Evolutionary conservation across 2,329 filamentous ascomycete genomes (phyloP).

Genomic region (Stagonosporopsis chrysanthemi): DNA sequence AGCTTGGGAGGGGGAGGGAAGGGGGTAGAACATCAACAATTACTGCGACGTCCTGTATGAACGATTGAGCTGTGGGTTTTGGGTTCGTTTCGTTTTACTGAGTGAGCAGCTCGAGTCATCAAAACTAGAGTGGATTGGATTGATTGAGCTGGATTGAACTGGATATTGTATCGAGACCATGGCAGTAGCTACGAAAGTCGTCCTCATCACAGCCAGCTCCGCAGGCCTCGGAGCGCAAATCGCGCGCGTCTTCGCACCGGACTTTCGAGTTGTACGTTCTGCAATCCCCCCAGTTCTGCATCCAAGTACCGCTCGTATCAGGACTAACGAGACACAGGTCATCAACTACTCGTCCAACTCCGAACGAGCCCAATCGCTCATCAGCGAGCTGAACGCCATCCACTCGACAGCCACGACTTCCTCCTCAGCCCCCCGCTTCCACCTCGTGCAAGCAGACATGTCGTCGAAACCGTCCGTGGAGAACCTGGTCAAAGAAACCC

Average conservation of each 20-base stretch:
- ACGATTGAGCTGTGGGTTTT: too few relatives aligned
- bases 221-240: conserved; percentile 59
- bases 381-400: conserved; percentile 53
- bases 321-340: conserved; percentile 39
- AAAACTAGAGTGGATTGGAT: too few relatives aligned
- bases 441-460: conserved; percentile 57
- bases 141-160: too few relatives aligned
- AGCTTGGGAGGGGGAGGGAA: too few relatives aligned
- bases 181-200: conserved; percentile 51
- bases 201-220: conserved; percentile 58
- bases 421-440: conserved; percentile 48
- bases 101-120: neutral
- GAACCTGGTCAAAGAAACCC: conserved; percentile 53
- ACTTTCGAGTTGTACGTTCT: conserved; percentile 54
- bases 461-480: conserved; percentile 53
- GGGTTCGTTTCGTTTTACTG: too few relatives aligned
- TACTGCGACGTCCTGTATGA: too few relatives aligned
- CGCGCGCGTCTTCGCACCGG: conserved; percentile 55
- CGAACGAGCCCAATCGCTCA: conserved; percentile 49
- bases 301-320: neutral
- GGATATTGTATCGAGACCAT: too few relatives aligned
- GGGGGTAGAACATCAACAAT: too few relatives aligned
- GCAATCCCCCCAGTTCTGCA: neutral
- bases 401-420: conserved; percentile 41
- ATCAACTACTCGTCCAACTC: conserved; percentile 59